Base-by-base conservation (phyloP, 176 grass and related monocot species). In the Oryza longistaminata region DNA sequence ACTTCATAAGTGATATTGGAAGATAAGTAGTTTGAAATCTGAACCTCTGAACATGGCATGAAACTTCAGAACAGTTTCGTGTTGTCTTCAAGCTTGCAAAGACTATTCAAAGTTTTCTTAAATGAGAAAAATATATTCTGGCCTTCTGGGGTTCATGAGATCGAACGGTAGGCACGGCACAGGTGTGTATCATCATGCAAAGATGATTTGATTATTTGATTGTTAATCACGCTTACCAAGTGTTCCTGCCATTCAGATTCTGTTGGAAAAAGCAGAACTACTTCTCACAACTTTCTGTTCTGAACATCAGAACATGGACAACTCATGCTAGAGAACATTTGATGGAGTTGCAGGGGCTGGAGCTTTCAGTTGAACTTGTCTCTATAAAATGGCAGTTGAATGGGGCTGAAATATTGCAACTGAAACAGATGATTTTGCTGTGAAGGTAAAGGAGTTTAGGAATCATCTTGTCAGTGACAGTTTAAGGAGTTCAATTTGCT, bases 371-470 rank as follows among this genome's bases (percentile, higher is more conserved):
- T n/a, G n/a, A n/a, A n/a, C n/a, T n/a, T n/a, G n/a, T n/a, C n/a
- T n/a, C n/a, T n/a, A 90, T 90, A 87, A 90, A 90, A 80, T 75
- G 61, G n/a, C 39, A 52, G 39, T 40, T 40, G 7, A 40, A 40
- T 40, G 39, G 39, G 7, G 39, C 1, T 40, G 39, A 40, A 8
- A 40, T 40, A 40, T 40, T 40, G 39, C 7, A 40, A 8, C 16
- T 6, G 45, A 33, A 49, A 24, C 49, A 64, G 19, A 68, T 31
- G 76, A 33, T 79, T 11, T 84, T 21, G 68, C 61, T 88, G 68
- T 83, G 68, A 92, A 88, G 79, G 79, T 83, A 74, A 86, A 50
- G 86, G 64, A 83, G 39, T 40, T 86, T 39, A 82, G 78, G 90
- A 44, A 86, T 78, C 79, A 13, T 29, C 76, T 29, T 71, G 52